Evolutionary conservation across 805 yeast species (phyloP).

Genomic region (Spathaspora gorwiae): DNA sequence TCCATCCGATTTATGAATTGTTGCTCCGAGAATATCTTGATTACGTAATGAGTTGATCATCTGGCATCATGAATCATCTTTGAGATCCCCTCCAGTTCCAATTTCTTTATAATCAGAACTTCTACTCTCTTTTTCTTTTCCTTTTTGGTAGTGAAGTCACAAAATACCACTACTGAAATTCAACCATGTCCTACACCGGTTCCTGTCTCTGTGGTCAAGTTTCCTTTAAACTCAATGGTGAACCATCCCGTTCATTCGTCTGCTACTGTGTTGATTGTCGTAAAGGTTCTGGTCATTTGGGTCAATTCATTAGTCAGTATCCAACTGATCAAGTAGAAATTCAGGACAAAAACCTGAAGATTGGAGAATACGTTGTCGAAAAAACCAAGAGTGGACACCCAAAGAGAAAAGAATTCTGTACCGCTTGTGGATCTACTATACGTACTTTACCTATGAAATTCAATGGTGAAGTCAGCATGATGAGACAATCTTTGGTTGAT

Average conservation of each 20-base stretch:
- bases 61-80: too few relatives aligned
- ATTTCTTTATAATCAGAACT: too few relatives aligned
- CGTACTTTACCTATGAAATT: slow-evolving; percentile 9
- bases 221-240: slow-evolving; percentile 1
- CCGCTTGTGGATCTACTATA: slow-evolving; percentile 8
- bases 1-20: too few relatives aligned
- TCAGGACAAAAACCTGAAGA: not conserved
- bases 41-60: too few relatives aligned
- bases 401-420: slow-evolving; percentile 9
- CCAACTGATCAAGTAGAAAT: slow-evolving; percentile 5
- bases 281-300: slow-evolving; percentile 11
- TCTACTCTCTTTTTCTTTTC: too few relatives aligned
- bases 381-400: slow-evolving; percentile 9
- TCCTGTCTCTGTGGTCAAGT: slow-evolving; percentile 9
- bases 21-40: too few relatives aligned
- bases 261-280: slow-evolving; percentile 11
- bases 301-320: slow-evolving; percentile 8
- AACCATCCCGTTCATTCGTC: slow-evolving; percentile 4
- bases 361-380: slow-evolving; percentile 5
- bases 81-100: too few relatives aligned
- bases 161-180: too few relatives aligned
- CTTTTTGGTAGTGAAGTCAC: too few relatives aligned
- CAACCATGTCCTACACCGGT: slow-evolving; percentile 6
- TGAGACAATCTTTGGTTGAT: slow-evolving; percentile 10
- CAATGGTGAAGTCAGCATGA: slow-evolving; percentile 8